Base-by-base conservation (phyloP, 495 filamentous ascomycete genomes). In the Trichoderma reesei region DNA sequence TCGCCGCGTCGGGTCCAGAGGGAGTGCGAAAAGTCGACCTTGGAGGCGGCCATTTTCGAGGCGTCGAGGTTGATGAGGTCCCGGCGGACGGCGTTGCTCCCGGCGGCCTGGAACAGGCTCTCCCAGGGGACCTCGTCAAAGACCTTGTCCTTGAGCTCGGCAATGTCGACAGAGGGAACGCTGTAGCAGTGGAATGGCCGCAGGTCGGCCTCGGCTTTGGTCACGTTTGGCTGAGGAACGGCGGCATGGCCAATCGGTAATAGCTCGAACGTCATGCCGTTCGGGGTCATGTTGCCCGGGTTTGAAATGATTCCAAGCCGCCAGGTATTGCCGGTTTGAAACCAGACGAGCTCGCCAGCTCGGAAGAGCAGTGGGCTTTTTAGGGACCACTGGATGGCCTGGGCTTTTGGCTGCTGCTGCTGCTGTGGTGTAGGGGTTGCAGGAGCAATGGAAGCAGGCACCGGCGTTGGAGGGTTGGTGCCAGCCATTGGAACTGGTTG, bases 1-100 rank as follows among this genome's bases (percentile, higher is more conserved):
- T 63, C 39, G 8, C 38, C 39, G n/a, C 31, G 31, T 2, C 31
- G 63, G 18, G 54, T 51, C 51, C 54, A 65, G 54, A 60, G 38
- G 18, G 63, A 65, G 39, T 59, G 42, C 3, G 63, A 65, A 10
- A 42, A 44, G 36, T 65, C 63, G 56, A 65, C 56, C 41, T 65
- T 65, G n/a, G 54, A 26, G 38, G 63, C 63, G 10, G 63, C 63
- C 63, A 65, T 65, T 56, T 65, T 65, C 39, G 63, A 65, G 5
- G 63, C 63, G 20, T 65, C 63, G 38, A 65, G 63, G 26, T 34
- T 54, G 20, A 65, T 16, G 31, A 59, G 51, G 10, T 65, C 63
- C 11, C 63, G 63, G 9, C 39, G 39, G n/a, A 48, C 38, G 6
- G 38, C 13, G 10, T 65, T 59, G 18, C 34, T 44, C 1, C 51